Evolutionary conservation across 192 early-diverging fungal species (phyloP).

Genomic region (Jimgerdemannia lactiflua): DNA sequence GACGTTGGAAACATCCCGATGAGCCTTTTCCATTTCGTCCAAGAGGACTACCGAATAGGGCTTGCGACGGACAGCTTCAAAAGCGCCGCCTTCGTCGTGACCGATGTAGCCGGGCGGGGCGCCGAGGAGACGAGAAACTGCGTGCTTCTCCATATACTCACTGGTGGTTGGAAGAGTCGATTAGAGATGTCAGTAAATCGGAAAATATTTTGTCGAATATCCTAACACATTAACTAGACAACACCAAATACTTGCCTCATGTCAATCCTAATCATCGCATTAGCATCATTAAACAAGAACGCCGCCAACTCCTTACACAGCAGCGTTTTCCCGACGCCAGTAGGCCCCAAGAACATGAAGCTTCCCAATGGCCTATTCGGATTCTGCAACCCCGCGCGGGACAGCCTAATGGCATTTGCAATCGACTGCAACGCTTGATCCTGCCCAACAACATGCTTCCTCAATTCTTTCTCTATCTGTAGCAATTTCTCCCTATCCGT

Average conservation of each 20-base stretch:
- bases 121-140: constrained; percentile 69
- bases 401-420: constrained; percentile 71
- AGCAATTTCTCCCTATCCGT: constrained; percentile 86
- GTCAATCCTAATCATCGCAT: constrained; percentile 71
- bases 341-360: constrained; percentile 82
- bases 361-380: constrained; percentile 70
- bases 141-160: constrained; percentile 23
- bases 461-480: constrained; percentile 69
- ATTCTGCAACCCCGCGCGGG: constrained; percentile 73
- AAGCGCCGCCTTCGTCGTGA: constrained; percentile 72
- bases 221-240: not conserved
- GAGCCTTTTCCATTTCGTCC: constrained; percentile 85
- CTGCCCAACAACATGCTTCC: constrained; percentile 84
- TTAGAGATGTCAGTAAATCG: not conserved
- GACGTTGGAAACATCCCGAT: constrained; percentile 87
- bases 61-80: constrained; percentile 77
- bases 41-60: constrained; percentile 76
- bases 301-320: constrained; percentile 73
- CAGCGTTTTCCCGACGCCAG: constrained; percentile 83
- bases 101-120: constrained; percentile 82
- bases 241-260: constrained; percentile 73
- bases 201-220: not conserved
- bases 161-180: not conserved
- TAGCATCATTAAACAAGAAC: constrained; percentile 74
- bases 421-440: constrained; percentile 65